phyloP scores from a whole-genome alignment of 1,284 basidiomycete genomes.

The Irpex lacteus region DNA sequence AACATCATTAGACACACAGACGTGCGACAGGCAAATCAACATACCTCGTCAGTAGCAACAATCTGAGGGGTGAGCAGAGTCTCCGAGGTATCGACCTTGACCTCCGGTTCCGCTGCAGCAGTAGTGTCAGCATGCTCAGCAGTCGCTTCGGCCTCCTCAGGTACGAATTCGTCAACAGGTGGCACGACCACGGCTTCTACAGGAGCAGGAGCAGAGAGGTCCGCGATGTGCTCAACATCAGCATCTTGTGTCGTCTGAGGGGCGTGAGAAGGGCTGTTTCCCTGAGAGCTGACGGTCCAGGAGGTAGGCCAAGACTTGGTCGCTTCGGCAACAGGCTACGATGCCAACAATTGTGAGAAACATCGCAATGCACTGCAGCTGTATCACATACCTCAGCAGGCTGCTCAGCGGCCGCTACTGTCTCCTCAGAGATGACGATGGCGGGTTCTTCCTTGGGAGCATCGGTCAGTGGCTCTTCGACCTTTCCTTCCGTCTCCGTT shows the following conservation, averaged over 20 bases:
- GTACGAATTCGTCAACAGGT: constrained; percentile 3
- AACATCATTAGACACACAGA: background rate
- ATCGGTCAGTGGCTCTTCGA: constrained; percentile 26
- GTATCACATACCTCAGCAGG: background rate
- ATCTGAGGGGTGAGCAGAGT: constrained; percentile 12
- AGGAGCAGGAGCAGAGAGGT: constrained; percentile 13
- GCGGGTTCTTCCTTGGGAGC: constrained; percentile 17
- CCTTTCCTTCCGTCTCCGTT: constrained; percentile 21
- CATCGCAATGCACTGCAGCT: background rate
- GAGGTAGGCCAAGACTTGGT: constrained; percentile 8
- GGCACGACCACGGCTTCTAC: constrained; percentile 3
- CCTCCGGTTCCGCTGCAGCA: constrained; percentile 5
- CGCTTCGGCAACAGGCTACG: background rate
- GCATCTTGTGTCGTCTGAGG: constrained; percentile 19
- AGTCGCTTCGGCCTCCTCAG: constrained; percentile 1
- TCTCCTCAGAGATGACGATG: constrained; percentile 9
- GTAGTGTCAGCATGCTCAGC: constrained; percentile 5
- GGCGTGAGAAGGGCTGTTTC: constrained; percentile 15
- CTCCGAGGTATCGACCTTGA: constrained; percentile 1
- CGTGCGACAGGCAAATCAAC: background rate
- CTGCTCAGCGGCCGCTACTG: constrained; percentile 9
- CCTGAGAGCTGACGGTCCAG: constrained; percentile 18
- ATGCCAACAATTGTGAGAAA: background rate
- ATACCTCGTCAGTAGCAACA: constrained; percentile 10
- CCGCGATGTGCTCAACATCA: constrained; percentile 22